Conservation (phyloP, 306 rosid genomes). For the Alnus glutinosa region DNA sequence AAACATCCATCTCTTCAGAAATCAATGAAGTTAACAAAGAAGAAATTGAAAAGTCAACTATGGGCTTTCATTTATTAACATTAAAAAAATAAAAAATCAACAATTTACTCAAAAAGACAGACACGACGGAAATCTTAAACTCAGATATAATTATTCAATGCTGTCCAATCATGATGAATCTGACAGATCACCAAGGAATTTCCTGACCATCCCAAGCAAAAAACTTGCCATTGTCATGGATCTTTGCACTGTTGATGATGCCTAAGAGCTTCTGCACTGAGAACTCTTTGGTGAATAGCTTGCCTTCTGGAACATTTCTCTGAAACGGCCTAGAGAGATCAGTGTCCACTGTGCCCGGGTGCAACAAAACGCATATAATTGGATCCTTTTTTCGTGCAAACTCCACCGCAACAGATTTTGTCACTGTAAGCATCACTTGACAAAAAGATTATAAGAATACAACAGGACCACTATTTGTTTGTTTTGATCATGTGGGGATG, state of each 20-base stretch:
- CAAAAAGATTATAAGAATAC: neutral
- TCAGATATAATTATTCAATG: neutral
- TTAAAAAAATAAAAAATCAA: neutral
- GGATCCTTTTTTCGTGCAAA: constrained; percentile 84
- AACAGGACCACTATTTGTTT: constrained; percentile 17
- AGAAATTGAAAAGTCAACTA: neutral
- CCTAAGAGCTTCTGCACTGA: constrained; percentile 73
- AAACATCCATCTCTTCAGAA: neutral
- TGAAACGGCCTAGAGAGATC: constrained; percentile 95
- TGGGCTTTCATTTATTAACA: neutral
- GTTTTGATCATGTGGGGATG: neutral
- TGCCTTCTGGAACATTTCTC: constrained; percentile 72
- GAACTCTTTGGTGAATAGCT: constrained; percentile 78
- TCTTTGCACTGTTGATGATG: constrained; percentile 65
- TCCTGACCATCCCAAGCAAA: constrained; percentile 98
- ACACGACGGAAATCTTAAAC: neutral
- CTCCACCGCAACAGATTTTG: constrained; percentile 71
- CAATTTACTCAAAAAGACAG: neutral
- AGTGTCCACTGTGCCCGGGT: constrained; percentile 97
- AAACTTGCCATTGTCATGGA: constrained; percentile 81
- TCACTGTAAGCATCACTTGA: constrained; percentile 45
- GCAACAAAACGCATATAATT: constrained; percentile 69
- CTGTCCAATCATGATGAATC: neutral
- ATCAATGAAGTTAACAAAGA: neutral
- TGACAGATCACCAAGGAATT: constrained; percentile 73